Conservation (phyloP, 345 rosid genomes). For the Populus simonii region DNA sequence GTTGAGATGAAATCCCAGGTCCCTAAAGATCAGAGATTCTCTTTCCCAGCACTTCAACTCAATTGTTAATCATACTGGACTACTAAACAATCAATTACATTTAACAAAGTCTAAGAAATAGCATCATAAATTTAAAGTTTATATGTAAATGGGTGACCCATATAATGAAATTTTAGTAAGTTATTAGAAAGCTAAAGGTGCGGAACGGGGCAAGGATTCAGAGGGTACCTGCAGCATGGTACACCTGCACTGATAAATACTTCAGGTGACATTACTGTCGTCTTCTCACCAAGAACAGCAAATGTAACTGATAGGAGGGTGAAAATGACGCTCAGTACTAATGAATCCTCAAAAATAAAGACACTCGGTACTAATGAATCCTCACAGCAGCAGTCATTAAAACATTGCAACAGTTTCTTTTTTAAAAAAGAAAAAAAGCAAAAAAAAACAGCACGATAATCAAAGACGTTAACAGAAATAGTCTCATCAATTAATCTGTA, state of each 20-base stretch:
- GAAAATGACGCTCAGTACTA: neutral
- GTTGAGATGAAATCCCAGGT: neutral
- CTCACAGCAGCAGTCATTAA: slow-evolving; percentile 1
- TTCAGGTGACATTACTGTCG: slow-evolving; percentile 97
- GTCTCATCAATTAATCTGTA: neutral
- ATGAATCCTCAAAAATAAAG: slow-evolving; percentile 9
- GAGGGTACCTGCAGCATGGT: slow-evolving; percentile 91
- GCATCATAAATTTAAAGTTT: neutral
- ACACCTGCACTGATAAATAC: slow-evolving; percentile 83
- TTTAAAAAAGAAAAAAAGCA: neutral
- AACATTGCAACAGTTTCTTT: neutral
- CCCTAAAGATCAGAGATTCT: neutral
- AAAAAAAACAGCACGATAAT: neutral
- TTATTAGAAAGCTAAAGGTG: slow-evolving; percentile 8
- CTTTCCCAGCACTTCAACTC: neutral
- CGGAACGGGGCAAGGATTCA: slow-evolving; percentile 24
- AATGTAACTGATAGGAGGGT: slow-evolving; percentile 60
- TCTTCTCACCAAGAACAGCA: slow-evolving; percentile 90
- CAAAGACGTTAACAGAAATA: neutral
- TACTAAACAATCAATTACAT: neutral
- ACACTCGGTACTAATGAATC: neutral
- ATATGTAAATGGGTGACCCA: neutral
- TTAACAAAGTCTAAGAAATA: neutral
- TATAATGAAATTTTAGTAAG: slow-evolving; percentile 10
- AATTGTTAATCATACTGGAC: neutral